Evolutionary conservation across 306 rosid species (phyloP), one percentile per base, ranked within the genome.

Genomic region (Vicia sativa): DNA sequence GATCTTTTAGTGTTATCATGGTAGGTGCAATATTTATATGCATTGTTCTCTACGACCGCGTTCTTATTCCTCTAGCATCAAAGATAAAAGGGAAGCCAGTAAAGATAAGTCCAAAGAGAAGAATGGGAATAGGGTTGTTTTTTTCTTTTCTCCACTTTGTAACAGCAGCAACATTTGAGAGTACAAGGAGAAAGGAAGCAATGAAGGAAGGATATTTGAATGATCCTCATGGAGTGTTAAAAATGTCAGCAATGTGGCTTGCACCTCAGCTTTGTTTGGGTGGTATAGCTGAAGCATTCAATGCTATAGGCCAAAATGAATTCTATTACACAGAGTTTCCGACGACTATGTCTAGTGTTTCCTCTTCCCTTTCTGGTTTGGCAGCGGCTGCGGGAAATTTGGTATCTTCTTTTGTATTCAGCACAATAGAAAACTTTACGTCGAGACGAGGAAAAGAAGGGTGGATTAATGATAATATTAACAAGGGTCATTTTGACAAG

Each of bases 251-350:
- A 1, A 5, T 76, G 13, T 89, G 96, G 96, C 84, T 89, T 46
- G 39, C 72, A 2, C 87, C 89, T 26, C 89, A 81, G 9, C 77
- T 80, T 66, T 63, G 66, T 74, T 56, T 87, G 56, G 67, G n/a
- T 16, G 96, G 92, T 7, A 79, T 89, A 11, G 89, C 90, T 6
- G 92, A 87, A 66, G 92, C 89, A 56, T 78, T 83, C 43, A 87
- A 81, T 50, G 87, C 65, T 3, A 75, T 87, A 0, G 96, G 86
- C 25, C 92, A 89, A 38, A 79, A 78, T 11, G 96, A 89, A 68
- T 87, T 89, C 69, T 87, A 81, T 69, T 87, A 90, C 64, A 74
- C 80, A 0, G 91, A 87, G 68, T 85, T 90, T 19, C 96, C 96
- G 0, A 80, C 62, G 67, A 80, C 78, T 23, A 85, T 87, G 91